Conservation (phyloP, 371 early-diverging fungal species). For the Fennellomyces sp. region DNA sequence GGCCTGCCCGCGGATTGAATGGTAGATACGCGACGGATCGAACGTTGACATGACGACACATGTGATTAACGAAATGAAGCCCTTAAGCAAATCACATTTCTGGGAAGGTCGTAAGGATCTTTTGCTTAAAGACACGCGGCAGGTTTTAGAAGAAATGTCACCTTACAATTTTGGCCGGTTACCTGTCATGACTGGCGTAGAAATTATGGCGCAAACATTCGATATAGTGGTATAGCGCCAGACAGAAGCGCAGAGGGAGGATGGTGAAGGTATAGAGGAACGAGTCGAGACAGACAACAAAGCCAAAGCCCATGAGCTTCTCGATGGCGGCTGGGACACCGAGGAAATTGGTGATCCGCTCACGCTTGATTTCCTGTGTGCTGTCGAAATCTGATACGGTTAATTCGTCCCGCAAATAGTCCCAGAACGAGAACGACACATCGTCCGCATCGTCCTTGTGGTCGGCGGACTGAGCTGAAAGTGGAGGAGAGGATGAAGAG, state of each 20-base stretch:
- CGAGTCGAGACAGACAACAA: conserved; percentile 90
- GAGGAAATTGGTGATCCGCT: conserved; percentile 83
- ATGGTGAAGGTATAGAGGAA: conserved; percentile 94
- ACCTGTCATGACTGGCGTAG: conserved; percentile 12
- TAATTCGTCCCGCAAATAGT: conserved; percentile 71
- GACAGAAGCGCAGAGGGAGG: conserved; percentile 83
- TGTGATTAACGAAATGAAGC: conserved; percentile 71
- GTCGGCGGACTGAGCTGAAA: background rate
- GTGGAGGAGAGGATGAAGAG: background rate
- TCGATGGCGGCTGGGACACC: conserved; percentile 82
- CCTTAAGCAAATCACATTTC: conserved; percentile 86
- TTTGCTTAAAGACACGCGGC: too few species aligned
- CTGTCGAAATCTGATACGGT: conserved; percentile 75
- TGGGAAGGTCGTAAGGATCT: conserved; percentile 73
- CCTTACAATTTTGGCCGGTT: background rate
- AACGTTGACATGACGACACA: conserved; percentile 75
- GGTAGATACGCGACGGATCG: conserved; percentile 91
- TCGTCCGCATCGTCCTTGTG: background rate
- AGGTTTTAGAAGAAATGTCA: background rate
- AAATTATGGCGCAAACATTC: conserved; percentile 18
- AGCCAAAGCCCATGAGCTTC: conserved; percentile 89
- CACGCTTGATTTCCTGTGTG: conserved; percentile 78
- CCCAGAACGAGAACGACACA: conserved; percentile 49
- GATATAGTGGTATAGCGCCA: conserved; percentile 62
- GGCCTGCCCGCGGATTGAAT: conserved; percentile 93